phyloP scores from a whole-genome alignment of 805 yeast species.

The Nakazawaea peltata region DNA sequence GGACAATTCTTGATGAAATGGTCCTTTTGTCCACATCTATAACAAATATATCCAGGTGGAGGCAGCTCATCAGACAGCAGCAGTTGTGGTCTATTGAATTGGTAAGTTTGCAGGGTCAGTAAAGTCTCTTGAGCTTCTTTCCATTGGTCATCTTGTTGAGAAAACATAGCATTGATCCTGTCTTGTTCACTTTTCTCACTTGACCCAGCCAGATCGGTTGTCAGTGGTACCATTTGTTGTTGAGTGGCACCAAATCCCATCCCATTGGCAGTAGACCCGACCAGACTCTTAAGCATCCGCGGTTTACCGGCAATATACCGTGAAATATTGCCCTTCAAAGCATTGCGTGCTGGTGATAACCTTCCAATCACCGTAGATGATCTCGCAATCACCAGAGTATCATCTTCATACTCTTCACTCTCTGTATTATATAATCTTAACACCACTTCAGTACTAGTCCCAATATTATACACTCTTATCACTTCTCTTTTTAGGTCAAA shows the following conservation, averaged over 20 bases:
- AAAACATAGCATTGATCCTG: conserved; percentile 82
- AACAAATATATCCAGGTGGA: conserved; percentile 94
- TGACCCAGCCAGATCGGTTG: conserved; percentile 12
- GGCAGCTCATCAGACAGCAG: conserved; percentile 57
- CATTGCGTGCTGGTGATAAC: conserved; percentile 59
- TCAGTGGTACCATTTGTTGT: conserved; percentile 11
- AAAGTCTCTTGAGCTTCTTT: conserved; percentile 85
- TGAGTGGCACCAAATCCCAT: conserved; percentile 8
- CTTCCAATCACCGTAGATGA: conserved; percentile 78
- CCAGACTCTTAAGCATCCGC: conserved; percentile 25
- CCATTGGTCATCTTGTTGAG: conserved; percentile 92
- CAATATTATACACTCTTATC: conserved; percentile 69
- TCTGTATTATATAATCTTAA: conserved; percentile 58
- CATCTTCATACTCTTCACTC: conserved; percentile 72
- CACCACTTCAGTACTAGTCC: conserved; percentile 81
- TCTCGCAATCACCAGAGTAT: conserved; percentile 84
- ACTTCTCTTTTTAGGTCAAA: conserved; percentile 92
- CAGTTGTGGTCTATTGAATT: conserved; percentile 11
- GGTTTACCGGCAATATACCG: conserved; percentile 73
- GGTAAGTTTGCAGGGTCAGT: conserved; percentile 36
- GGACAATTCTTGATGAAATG: conserved; percentile 98
- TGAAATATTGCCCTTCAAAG: conserved; percentile 50
- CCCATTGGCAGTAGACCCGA: conserved; percentile 14
- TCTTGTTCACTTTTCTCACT: conserved; percentile 69
- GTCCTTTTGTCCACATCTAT: conserved; percentile 86